Evolutionary conservation across 2,329 filamentous ascomycete genomes (phyloP).

Genomic region (Aspergillus vadensis): DNA sequence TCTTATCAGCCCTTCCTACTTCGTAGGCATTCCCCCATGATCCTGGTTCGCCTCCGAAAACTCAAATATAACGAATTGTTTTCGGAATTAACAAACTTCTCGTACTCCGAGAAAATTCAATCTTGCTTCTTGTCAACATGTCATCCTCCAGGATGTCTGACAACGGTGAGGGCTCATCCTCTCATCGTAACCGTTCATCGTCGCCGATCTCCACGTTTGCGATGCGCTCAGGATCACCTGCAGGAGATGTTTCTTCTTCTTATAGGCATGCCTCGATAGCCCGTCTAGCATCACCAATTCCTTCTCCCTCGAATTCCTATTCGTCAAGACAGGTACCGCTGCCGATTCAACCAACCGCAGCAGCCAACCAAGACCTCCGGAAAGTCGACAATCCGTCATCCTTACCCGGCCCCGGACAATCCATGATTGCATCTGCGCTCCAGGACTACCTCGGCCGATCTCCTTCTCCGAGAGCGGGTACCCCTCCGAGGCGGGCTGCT

Average conservation of each 20-base stretch:
- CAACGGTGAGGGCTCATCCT: conserved; percentile 41
- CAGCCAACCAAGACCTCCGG: conserved; percentile 63
- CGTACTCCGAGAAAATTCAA: conserved; percentile 1
- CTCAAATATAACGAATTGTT: conserved; percentile 9
- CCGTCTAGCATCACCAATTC: conserved; percentile 58
- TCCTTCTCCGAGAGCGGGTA: conserved; percentile 43
- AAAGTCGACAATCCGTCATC: conserved; percentile 61
- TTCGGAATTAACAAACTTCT: conserved; percentile 1
- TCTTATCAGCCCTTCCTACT: not conserved
- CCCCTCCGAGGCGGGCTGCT: conserved; percentile 54
- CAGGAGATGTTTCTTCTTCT: conserved; percentile 47
- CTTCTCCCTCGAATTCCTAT: conserved; percentile 44
- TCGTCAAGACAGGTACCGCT: conserved; percentile 47
- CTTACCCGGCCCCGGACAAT: conserved; percentile 75
- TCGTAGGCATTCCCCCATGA: not conserved
- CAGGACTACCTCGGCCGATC: conserved; percentile 68
- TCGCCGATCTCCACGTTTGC: conserved; percentile 36
- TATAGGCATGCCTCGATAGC: conserved; percentile 55
- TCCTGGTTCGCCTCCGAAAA: conserved; percentile 6
- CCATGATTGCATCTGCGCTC: conserved; percentile 84
- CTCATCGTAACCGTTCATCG: conserved; percentile 34
- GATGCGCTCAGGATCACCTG: conserved; percentile 40
- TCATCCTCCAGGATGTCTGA: conserved; percentile 32
- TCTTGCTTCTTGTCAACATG: conserved; percentile 16
- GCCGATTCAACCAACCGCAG: conserved; percentile 45